Evolutionary conservation across 73 alveolate genomes (phyloP).

Genomic region (Tetrahymena elliotti): DNA sequence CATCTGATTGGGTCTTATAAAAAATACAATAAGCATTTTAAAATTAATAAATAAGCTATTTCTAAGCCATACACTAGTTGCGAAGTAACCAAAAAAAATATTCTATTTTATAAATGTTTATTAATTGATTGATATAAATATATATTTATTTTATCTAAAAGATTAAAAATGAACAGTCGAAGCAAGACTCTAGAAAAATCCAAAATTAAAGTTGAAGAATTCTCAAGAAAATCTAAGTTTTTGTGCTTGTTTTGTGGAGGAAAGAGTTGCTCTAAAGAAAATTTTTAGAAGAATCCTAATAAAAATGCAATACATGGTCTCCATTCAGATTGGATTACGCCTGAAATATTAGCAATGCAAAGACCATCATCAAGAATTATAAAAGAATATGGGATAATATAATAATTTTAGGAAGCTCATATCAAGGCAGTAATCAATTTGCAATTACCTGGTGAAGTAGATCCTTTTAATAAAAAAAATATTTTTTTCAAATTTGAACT

Average conservation of each 20-base stretch:
- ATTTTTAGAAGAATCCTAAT: conserved; percentile 5
- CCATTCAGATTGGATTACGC: conserved; percentile 61
- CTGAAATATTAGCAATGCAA: conserved; percentile 53
- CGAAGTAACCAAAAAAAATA: background rate
- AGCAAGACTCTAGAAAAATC: background rate
- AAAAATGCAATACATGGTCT: conserved; percentile 57
- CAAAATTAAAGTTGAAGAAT: background rate
- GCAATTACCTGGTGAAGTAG: conserved; percentile 54
- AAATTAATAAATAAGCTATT: no score
- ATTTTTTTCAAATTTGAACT: no score
- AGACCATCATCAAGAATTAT: conserved; percentile 41
- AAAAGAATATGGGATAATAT: conserved; percentile 18
- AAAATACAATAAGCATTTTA: no score
- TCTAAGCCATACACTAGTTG: background rate
- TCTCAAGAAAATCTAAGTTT: background rate
- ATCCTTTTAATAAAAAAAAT: no score
- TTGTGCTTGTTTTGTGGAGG: conserved; percentile 42
- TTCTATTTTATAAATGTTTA: no score
- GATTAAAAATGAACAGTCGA: background rate
- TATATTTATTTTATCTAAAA: background rate
- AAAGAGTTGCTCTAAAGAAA: conserved; percentile 38
- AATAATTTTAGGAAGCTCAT: conserved; percentile 28
- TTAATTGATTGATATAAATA: background rate
- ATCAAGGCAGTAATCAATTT: conserved; percentile 44
- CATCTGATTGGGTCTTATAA: background rate